Percentiles rank a stretch among this genome's conserved stretches.
phyloP scores from a whole-genome alignment of 768 basidiomycete genomes.

The Hypholoma fasciculare region DNA sequence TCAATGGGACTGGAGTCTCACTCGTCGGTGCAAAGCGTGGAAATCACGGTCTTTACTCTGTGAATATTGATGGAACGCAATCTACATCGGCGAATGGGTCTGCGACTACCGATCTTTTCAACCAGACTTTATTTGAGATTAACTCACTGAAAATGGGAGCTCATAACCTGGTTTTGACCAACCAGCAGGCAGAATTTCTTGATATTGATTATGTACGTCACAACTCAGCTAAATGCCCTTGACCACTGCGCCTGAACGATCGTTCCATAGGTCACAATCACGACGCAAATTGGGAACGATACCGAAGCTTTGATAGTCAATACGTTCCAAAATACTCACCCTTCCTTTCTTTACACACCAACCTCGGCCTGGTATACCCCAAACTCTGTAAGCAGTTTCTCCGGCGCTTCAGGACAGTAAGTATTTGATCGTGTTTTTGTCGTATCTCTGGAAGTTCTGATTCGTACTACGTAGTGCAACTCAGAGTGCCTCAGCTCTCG shows the following conservation, averaged over 20 bases:
- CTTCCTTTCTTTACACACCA: slow-evolving; percentile 36
- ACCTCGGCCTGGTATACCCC: slow-evolving; percentile 32
- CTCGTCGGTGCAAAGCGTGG: slow-evolving; percentile 18
- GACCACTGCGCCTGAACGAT: not conserved
- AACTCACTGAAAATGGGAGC: not conserved
- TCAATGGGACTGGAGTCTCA: slow-evolving; percentile 31
- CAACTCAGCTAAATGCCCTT: not conserved
- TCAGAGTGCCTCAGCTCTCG: not conserved
- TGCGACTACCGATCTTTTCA: not conserved
- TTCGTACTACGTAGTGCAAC: not conserved
- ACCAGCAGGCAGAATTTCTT: not conserved
- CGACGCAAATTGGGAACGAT: slow-evolving; percentile 15
- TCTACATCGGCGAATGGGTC: not conserved
- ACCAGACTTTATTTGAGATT: not conserved
- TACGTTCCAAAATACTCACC: slow-evolving; percentile 30
- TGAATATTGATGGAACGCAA: slow-evolving; percentile 11
- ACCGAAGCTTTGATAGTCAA: slow-evolving; percentile 21
- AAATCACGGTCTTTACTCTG: slow-evolving; percentile 18
- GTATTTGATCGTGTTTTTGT: slow-evolving; percentile 15
- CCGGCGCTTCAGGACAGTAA: slow-evolving; percentile 45
- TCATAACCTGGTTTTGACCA: not conserved
- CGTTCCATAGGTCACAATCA: slow-evolving; percentile 12
- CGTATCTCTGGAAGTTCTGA: not conserved
- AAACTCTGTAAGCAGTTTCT: slow-evolving; percentile 34
- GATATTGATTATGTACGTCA: slow-evolving; percentile 3